Evolutionary conservation across 257 asterid genomes (phyloP), one percentile per base, ranked within the genome.

Genomic region (Salvia rosmarinus): DNA sequence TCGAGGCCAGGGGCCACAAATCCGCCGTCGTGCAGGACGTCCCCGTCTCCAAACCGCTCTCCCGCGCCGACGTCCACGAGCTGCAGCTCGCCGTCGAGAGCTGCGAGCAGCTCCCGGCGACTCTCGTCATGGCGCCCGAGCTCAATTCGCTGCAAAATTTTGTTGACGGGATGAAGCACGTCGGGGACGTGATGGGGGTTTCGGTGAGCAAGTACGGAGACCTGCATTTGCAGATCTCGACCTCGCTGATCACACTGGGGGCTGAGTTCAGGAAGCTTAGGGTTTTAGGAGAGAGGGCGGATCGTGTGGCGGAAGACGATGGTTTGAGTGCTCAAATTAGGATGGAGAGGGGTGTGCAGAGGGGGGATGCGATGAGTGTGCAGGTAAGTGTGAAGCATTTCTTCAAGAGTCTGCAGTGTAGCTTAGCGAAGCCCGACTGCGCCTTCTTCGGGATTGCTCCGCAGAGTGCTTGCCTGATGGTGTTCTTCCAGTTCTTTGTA

Each of bases 1-100:
- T 94, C 55, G 99, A 94, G 80, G 89, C 99, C 1, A 82, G 83
- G 40, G 97, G 97, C 20, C 62, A 81, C 74, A 86, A 70, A 44
- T 89, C 97, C 75, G 90, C 99, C 54, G 96, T 91, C 54, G 84
- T 94, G 23, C 98, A 94, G 74, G 99, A 94, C 76, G 97, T 94
- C n/a, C 98, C 99, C 14, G 78, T 91, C 11, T 94, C 98, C 13
- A 89, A 94, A 63, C 99, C 98, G 30, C 62, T 94, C 32, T 85
- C 96, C 0, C 84, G 99, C 40, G 83, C 85, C 66, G 93, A 89
- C 46, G 74, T 94, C 32, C 81, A 71, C 9, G 97, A 91, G 74
- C 88, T 94, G 8, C 92, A 91, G 70, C 70, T 79, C 49, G 94
- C 96, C 5, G 81, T 94, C 4, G 91, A 84, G 17, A 69, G 67